phyloP scores from a whole-genome alignment of 306 rosid species.

The Betula pendula region DNA sequence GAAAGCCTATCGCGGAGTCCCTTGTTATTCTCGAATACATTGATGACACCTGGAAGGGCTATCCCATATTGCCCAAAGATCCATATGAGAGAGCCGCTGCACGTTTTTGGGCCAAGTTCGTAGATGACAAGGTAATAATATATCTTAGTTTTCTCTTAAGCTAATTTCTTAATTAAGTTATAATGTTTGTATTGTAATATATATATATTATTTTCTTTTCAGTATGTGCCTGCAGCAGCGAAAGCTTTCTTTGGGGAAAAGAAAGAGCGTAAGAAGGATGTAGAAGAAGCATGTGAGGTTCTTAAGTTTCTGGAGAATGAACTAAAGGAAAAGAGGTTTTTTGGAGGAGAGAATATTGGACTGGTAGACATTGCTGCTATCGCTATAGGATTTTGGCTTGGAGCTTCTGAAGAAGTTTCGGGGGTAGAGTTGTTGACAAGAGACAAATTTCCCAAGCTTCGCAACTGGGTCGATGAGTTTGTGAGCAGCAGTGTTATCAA shows the following conservation, averaged over 20 bases:
- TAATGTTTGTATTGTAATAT: too few species aligned
- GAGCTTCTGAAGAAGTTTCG: slow-evolving; percentile 14
- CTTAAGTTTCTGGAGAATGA: slow-evolving; percentile 29
- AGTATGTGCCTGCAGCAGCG: slow-evolving; percentile 25
- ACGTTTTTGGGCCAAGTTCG: slow-evolving; percentile 42
- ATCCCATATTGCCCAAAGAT: slow-evolving; percentile 30
- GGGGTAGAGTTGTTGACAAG: slow-evolving; percentile 26
- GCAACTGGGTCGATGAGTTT: slow-evolving; percentile 29
- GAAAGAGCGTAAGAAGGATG: slow-evolving; percentile 23
- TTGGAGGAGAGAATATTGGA: slow-evolving; percentile 38
- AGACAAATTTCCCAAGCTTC: slow-evolving; percentile 26
- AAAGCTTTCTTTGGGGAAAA: slow-evolving; percentile 23
- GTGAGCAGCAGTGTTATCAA: slow-evolving; percentile 10
- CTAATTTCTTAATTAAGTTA: too few species aligned
- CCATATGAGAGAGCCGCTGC: slow-evolving; percentile 34
- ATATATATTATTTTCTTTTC: background rate
- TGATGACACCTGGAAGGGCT: slow-evolving; percentile 5
- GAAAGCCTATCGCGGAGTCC: slow-evolving; percentile 22
- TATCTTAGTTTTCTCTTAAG: background rate
- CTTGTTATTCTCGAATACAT: slow-evolving; percentile 26
- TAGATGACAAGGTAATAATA: slow-evolving; percentile 38
- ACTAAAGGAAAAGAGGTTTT: slow-evolving; percentile 34
- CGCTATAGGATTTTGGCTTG: slow-evolving; percentile 29
- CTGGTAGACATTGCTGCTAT: slow-evolving; percentile 33
- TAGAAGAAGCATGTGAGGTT: slow-evolving; percentile 25